phyloP scores from a whole-genome alignment of 768 basidiomycete species.

The Cubamyces sp. region DNA sequence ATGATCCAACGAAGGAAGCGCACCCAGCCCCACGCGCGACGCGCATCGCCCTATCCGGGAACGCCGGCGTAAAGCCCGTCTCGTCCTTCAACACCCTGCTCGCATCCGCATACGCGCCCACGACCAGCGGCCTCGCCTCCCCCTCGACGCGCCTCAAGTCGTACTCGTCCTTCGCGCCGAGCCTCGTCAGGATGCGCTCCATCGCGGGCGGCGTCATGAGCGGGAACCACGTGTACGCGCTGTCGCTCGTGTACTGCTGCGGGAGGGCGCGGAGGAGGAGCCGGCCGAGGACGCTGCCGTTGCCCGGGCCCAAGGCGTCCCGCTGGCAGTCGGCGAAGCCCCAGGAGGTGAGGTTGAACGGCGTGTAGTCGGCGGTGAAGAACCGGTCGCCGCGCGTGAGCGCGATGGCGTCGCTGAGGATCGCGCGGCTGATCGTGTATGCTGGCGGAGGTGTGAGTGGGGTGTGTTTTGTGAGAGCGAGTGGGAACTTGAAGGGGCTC shows the following conservation, averaged over 20 bases:
- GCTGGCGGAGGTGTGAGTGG: constrained; percentile 42
- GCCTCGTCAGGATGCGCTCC: constrained; percentile 57
- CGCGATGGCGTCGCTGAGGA: constrained; percentile 84
- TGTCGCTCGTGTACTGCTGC: constrained; percentile 66
- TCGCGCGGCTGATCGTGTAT: constrained; percentile 84
- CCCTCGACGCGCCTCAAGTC: constrained; percentile 53
- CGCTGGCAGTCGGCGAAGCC: constrained; percentile 84
- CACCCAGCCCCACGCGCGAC: constrained; percentile 68
- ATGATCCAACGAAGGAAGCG: constrained; percentile 23
- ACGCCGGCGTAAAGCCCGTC: constrained; percentile 51
- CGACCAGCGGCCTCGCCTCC: constrained; percentile 32
- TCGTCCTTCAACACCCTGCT: constrained; percentile 53
- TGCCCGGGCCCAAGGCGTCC: constrained; percentile 69
- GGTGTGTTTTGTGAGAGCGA: neutral
- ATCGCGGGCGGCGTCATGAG: constrained; percentile 78
- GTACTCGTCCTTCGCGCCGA: constrained; percentile 60
- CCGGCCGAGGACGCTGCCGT: constrained; percentile 75
- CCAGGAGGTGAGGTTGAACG: constrained; percentile 81
- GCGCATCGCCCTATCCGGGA: constrained; percentile 51
- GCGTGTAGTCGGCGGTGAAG: constrained; percentile 82
- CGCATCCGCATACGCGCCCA: constrained; percentile 55
- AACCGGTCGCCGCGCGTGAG: constrained; percentile 85
- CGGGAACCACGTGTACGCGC: constrained; percentile 87
- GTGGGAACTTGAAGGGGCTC: constrained; percentile 20
- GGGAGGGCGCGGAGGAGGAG: constrained; percentile 78